phyloP scores from a whole-genome alignment of 83 land plant species.

The Thuja plicata region DNA sequence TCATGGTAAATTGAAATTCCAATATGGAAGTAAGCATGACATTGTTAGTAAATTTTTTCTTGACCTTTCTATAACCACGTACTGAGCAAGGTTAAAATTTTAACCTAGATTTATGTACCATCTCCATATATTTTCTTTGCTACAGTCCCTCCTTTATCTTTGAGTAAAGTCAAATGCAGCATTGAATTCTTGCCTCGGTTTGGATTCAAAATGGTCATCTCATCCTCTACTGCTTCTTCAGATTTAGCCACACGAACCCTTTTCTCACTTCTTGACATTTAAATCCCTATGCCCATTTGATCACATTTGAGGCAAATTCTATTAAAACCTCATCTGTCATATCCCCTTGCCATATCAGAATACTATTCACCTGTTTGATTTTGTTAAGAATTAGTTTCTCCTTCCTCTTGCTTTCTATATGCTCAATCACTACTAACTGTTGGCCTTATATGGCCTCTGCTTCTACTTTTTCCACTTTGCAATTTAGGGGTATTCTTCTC shows the following conservation, averaged over 20 bases:
- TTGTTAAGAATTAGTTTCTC: not conserved
- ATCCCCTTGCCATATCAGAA: not conserved
- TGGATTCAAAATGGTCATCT: too few relatives aligned
- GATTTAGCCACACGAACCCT: too few relatives aligned
- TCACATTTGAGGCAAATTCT: too few relatives aligned
- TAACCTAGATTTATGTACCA: not conserved
- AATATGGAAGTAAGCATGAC: not conserved
- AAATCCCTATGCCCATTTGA: not conserved
- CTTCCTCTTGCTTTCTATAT: not conserved
- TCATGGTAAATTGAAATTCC: not conserved
- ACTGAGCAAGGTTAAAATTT: not conserved
- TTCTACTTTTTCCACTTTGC: not conserved
- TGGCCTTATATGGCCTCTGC: not conserved
- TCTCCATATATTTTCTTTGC: too few relatives aligned
- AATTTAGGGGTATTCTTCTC: not conserved
- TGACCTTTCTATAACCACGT: not conserved
- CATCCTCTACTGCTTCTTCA: not conserved
- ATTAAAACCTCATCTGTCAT: not conserved
- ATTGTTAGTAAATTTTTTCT: too few relatives aligned
- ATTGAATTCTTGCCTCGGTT: not conserved
- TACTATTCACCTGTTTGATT: not conserved
- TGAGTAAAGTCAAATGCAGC: not conserved
- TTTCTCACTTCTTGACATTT: not conserved
- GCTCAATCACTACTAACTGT: not conserved
- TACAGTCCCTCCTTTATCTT: not conserved